phyloP scores from a whole-genome alignment of 805 yeast genomes.

The Spathaspora hagerdaliae region DNA sequence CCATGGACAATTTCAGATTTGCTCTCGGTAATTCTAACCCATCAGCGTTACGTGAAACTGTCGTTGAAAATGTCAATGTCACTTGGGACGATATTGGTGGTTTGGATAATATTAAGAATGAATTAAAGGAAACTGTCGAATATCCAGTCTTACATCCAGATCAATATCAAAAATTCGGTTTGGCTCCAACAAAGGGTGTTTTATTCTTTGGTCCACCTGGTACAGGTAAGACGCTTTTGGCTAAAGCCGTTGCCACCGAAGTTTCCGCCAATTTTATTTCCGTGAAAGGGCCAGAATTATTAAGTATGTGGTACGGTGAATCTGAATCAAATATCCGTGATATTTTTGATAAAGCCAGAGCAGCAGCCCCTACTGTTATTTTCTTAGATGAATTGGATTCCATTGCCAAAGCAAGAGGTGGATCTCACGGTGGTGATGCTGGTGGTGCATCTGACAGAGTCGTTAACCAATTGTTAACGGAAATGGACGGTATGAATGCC shows the following conservation, averaged over 20 bases:
- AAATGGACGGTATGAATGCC: slow-evolving; percentile 99
- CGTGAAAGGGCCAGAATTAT: slow-evolving; percentile 93
- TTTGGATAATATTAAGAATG: slow-evolving; percentile 90
- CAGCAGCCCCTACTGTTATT: slow-evolving; percentile 99
- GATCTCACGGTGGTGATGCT: slow-evolving; percentile 73
- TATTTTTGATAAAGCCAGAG: slow-evolving; percentile 96
- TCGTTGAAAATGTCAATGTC: slow-evolving; percentile 96
- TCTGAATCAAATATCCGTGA: slow-evolving; percentile 97
- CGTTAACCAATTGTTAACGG: slow-evolving; percentile 91
- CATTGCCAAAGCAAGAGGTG: slow-evolving; percentile 96
- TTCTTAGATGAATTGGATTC: slow-evolving; percentile 98
- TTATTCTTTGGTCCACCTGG: slow-evolving; percentile 99
- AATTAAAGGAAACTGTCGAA: slow-evolving; percentile 97
- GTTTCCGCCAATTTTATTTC: slow-evolving; percentile 97
- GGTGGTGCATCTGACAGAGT: slow-evolving; percentile 97
- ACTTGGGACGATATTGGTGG: slow-evolving; percentile 99
- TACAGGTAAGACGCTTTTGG: slow-evolving; percentile 98
- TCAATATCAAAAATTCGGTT: slow-evolving; percentile 95
- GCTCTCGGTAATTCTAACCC: slow-evolving; percentile 98
- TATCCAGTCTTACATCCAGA: slow-evolving; percentile 99
- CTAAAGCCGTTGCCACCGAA: slow-evolving; percentile 99
- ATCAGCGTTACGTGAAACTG: slow-evolving; percentile 98
- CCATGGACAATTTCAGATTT: slow-evolving; percentile 98
- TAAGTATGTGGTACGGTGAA: slow-evolving; percentile 99
- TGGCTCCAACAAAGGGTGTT: slow-evolving; percentile 97